These are phyloP conservation scores for Penicillium daleae DNA, from an alignment of 495 filamentous ascomycete genomes.

Conservation along the genomic window DNA sequence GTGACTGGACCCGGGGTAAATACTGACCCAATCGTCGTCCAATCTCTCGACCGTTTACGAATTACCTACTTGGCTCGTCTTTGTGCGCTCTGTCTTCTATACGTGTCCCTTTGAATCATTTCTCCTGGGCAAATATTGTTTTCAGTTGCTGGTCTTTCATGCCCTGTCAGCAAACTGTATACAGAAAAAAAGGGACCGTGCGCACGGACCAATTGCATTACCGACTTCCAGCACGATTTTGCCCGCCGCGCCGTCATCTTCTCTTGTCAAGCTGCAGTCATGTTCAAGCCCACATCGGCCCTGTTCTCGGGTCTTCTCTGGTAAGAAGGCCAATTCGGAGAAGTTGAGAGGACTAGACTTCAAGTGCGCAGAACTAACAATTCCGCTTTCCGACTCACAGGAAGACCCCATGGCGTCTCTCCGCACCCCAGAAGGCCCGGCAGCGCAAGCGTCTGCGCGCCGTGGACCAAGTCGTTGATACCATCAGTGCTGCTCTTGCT, in stretches of 20 bases:
- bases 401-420: constrained; percentile 99
- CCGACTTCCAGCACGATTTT: constrained; percentile 38
- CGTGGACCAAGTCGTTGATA: constrained; percentile 82
- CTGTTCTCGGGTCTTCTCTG: constrained; percentile 83
- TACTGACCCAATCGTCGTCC: background rate
- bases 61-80: background rate
- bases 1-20: constrained; percentile 30
- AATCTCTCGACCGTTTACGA: background rate
- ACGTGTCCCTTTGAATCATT: background rate
- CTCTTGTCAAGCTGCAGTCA: constrained; percentile 24
- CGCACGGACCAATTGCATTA: constrained; percentile 35
- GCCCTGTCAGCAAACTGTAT: constrained; percentile 1
- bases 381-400: constrained; percentile 46
- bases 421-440: constrained; percentile 82
- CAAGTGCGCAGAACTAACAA: constrained; percentile 15
- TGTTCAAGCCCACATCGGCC: constrained; percentile 76
- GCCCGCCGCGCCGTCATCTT: constrained; percentile 17
- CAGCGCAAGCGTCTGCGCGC: constrained; percentile 83
- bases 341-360: constrained; percentile 6
- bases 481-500: constrained; percentile 71
- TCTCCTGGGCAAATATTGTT: too few species aligned
- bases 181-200: constrained; percentile 6
- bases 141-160: constrained; percentile 2
- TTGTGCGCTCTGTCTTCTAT: too few species aligned
- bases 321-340: constrained; percentile 45